phyloP scores from a whole-genome alignment of 768 basidiomycete species.

The Termitomyces sp. region DNA sequence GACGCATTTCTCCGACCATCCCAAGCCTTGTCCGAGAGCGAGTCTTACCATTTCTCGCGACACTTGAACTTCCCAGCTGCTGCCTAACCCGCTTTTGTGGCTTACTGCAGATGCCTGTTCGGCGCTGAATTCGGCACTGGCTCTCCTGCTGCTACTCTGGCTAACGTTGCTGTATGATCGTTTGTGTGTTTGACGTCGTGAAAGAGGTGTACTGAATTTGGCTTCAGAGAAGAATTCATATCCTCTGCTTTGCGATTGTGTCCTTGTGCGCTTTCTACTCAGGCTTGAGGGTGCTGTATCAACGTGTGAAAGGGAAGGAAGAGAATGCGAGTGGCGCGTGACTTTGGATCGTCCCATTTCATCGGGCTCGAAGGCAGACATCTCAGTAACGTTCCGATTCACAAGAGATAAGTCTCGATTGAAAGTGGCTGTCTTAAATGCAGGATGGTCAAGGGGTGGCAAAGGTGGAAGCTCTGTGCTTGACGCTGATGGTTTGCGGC shows the following conservation, averaged over 20 bases:
- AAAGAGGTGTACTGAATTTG: slow-evolving; percentile 6
- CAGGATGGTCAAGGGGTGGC: slow-evolving; percentile 48
- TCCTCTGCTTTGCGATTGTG: slow-evolving; percentile 9
- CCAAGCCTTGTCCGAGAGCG: slow-evolving; percentile 26
- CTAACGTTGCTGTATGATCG: slow-evolving; percentile 27
- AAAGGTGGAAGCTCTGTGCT: slow-evolving; percentile 42
- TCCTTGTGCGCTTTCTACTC: slow-evolving; percentile 11
- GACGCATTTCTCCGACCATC: slow-evolving; percentile 11
- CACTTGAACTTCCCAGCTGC: slow-evolving; percentile 54
- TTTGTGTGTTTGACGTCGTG: slow-evolving; percentile 13
- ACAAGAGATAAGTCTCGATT: neutral
- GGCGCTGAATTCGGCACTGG: slow-evolving; percentile 55
- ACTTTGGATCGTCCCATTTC: slow-evolving; percentile 1
- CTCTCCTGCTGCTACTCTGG: slow-evolving; percentile 34
- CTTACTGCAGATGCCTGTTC: slow-evolving; percentile 33
- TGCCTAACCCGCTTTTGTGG: slow-evolving; percentile 20
- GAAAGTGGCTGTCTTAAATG: slow-evolving; percentile 16
- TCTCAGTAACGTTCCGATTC: neutral
- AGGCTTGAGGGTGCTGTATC: neutral
- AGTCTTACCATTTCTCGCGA: slow-evolving; percentile 49
- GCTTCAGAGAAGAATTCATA: slow-evolving; percentile 5
- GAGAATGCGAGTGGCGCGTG: slow-evolving; percentile 17
- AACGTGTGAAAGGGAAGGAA: slow-evolving; percentile 17
- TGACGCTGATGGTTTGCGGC: slow-evolving; percentile 18
- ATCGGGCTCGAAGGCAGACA: neutral